Percentiles rank a stretch among this genome's conserved stretches.
Evolutionary conservation across 1,284 basidiomycete genomes (phyloP).

Genomic region (Boletus sp.): DNA sequence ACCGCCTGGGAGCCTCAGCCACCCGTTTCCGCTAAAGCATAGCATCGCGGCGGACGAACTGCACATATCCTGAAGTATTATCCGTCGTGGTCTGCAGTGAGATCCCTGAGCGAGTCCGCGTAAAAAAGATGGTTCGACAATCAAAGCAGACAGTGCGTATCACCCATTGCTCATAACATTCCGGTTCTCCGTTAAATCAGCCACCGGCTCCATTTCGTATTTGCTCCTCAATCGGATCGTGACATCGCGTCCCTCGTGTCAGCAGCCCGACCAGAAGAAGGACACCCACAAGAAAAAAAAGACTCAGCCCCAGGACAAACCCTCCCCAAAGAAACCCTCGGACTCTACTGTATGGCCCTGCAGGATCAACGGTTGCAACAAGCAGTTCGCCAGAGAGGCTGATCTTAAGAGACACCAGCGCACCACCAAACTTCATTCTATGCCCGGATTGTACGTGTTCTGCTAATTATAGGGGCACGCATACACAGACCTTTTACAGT

Average conservation of each 20-base stretch:
- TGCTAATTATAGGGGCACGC: conserved; percentile 15
- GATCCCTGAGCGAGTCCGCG: conserved; percentile 17
- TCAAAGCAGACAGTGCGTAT: conserved; percentile 35
- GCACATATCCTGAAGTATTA: conserved; percentile 3
- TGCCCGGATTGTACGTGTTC: conserved; percentile 61
- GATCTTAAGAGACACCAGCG: conserved; percentile 74
- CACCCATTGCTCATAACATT: conserved; percentile 15
- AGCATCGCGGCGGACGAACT: conserved; percentile 11
- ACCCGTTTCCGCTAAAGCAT: conserved; percentile 17
- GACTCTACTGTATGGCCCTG: conserved; percentile 65
- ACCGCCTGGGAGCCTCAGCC: conserved; percentile 29
- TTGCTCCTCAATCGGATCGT: conserved; percentile 20
- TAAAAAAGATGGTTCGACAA: conserved; percentile 31
- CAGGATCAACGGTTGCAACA: conserved; percentile 71
- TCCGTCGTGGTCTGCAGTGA: conserved; percentile 8
- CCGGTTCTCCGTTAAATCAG: conserved; percentile 22
- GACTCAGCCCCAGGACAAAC: conserved; percentile 27
- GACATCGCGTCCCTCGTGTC: conserved; percentile 3
- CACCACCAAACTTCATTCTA: conserved; percentile 67
- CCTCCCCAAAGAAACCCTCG: conserved; percentile 38
- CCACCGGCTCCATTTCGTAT: conserved; percentile 13
- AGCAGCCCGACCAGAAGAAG: conserved; percentile 44
- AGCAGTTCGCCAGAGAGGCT: conserved; percentile 72
- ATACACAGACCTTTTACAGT: conserved; percentile 36
- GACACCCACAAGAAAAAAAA: conserved; percentile 42